Evolutionary conservation across 192 early-diverging fungal genomes (phyloP).

Genomic region (Coemansia sp.): DNA sequence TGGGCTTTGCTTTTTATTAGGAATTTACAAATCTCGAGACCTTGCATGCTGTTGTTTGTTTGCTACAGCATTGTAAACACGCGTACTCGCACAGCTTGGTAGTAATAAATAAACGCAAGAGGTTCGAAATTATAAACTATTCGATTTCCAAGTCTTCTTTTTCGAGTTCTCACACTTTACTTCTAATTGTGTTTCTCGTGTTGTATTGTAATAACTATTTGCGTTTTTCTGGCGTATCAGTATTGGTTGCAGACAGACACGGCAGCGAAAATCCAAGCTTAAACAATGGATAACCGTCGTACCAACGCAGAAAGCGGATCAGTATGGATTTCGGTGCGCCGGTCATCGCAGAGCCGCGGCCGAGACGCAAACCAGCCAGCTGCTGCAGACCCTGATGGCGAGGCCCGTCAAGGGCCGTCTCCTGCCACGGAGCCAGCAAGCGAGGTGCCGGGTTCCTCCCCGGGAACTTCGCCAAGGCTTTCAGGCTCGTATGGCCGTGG

Average conservation of each 20-base stretch:
- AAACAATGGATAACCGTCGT: constrained; percentile 26
- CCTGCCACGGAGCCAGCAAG: background rate
- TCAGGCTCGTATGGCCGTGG: background rate
- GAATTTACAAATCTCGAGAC: background rate
- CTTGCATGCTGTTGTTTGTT: background rate
- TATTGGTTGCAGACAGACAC: background rate
- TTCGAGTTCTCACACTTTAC: background rate
- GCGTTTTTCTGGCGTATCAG: background rate
- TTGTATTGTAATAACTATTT: background rate
- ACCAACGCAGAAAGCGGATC: constrained; percentile 28
- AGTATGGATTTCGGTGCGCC: constrained; percentile 40
- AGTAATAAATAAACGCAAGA: background rate
- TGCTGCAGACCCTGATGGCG: background rate
- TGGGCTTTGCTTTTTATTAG: background rate
- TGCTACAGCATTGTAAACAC: constrained; percentile 3
- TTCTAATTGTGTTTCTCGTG: background rate
- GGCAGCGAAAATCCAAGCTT: background rate
- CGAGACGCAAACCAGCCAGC: background rate
- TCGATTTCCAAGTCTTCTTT: background rate
- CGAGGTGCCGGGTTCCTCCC: background rate
- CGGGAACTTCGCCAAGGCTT: background rate
- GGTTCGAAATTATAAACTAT: background rate
- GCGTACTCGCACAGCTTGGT: background rate
- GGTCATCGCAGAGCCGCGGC: constrained; percentile 5
- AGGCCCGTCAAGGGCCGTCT: background rate